Base-by-base conservation (phyloP, 202 grass and related monocot species). In the Musa balbisiana region DNA sequence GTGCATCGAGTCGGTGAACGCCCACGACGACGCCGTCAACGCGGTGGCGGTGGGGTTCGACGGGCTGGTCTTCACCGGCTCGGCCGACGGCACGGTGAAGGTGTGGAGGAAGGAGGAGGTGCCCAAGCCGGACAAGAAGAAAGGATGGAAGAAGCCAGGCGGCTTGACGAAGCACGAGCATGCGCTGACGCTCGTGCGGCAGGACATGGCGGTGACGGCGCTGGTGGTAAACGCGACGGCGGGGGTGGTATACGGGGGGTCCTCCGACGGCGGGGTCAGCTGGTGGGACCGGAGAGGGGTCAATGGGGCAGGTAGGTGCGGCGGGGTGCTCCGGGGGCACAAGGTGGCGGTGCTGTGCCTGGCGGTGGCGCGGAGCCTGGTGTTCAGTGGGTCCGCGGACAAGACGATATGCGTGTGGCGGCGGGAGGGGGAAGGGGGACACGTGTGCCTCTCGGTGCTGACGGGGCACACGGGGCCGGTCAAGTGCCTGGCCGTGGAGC, bases 351-450 rank as follows among this genome's bases (percentile, higher is more conserved):
- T 86, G 13, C 73, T 73, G 9, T 86, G 80, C 73, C 69, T 86
- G 17, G 75, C 84, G 2, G 79, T 53, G 69, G 56, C 74, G 11
- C 65, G 60, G 5, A 81, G 53, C 50, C 67, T 82, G 33, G 20
- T 86, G 33, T 86, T 82, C 56, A 78, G 75, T 5, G 84, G 84
- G 15, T 86, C 84, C 0, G 62, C 54, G 15, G 84, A 86, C 68
- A 71, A 49, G 75, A 76, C 69, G 11, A 74, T 86, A 9, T 78
- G 84, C 72, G 80, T 82, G 62, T 86, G 84, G 84, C 43, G 33
- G 68, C 69, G 83, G 15, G 73, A 72, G 17, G 19, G 52, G 10
- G 15, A 14, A 10, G 59, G 68, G 2, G 49, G 2, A 1, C 84
- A 86, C 21, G 43, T 24, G 3, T 49, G 62, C 67, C 8, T 82